These are phyloP conservation scores for Fusarium devonianum DNA, from an alignment of 2,329 filamentous ascomycete genomes.

Conservation along the genomic window DNA sequence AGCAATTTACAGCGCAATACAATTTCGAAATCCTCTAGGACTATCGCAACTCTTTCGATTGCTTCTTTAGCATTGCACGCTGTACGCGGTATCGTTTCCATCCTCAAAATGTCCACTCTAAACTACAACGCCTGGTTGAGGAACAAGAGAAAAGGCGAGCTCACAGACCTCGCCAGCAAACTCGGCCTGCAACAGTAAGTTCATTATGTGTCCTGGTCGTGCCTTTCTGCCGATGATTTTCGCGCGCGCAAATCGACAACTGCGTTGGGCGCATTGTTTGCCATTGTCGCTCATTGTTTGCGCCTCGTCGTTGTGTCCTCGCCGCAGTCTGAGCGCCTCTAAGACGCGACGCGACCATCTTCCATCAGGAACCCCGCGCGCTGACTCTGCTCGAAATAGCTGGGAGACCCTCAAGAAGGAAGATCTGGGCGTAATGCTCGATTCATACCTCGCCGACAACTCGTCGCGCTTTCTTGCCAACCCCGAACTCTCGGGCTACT, in stretches of 20 bases:
- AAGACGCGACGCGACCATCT: constrained; percentile 33
- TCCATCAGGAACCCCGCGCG: constrained; percentile 13
- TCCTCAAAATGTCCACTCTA: constrained; percentile 44
- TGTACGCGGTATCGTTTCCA: constrained; percentile 41
- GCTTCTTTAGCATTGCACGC: constrained; percentile 6
- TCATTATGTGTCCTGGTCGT: not conserved
- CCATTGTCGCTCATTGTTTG: constrained; percentile 22
- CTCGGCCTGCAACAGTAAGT: constrained; percentile 77
- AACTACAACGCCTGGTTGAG: constrained; percentile 73
- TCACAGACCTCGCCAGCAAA: constrained; percentile 75
- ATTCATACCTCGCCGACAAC: constrained; percentile 76
- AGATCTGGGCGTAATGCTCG: constrained; percentile 78
- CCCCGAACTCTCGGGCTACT: constrained; percentile 75
- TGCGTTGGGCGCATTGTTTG: constrained; percentile 13
- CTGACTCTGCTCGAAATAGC: constrained; percentile 52
- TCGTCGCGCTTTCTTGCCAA: constrained; percentile 69
- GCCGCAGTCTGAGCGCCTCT: constrained; percentile 21
- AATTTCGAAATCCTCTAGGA: not conserved
- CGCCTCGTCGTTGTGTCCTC: constrained; percentile 11
- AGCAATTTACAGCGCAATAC: not conserved
- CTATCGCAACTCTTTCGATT: not conserved
- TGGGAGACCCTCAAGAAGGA: constrained; percentile 76
- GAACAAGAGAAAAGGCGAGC: constrained; percentile 82
- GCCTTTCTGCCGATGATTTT: no score
- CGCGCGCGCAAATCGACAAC: constrained; percentile 1